These are phyloP conservation scores for Microdochium paspali DNA, from an alignment of 2,329 filamentous ascomycete species.

Conservation along the genomic window DNA sequence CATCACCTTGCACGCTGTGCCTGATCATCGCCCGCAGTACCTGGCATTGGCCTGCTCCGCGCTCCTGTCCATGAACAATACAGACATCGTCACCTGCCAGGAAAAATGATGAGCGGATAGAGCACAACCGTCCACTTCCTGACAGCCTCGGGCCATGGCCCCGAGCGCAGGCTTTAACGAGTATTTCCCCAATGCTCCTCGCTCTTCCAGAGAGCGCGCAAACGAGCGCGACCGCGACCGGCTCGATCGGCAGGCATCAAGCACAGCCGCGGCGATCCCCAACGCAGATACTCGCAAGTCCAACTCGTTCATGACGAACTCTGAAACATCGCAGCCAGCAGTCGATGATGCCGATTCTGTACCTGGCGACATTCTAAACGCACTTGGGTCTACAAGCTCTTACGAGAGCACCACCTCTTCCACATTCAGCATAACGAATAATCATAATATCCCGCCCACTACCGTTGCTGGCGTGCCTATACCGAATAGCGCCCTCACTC, in stretches of 20 bases:
- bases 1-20: background rate
- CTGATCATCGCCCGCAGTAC: background rate
- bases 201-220: slow-evolving; percentile 48
- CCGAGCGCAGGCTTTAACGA: slow-evolving; percentile 78
- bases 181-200: slow-evolving; percentile 75
- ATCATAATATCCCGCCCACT: slow-evolving; percentile 29
- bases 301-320: slow-evolving; percentile 17
- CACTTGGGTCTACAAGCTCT: slow-evolving; percentile 64
- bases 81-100: slow-evolving; percentile 19
- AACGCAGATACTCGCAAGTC: slow-evolving; percentile 20
- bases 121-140: slow-evolving; percentile 38
- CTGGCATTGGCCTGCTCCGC: background rate
- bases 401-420: slow-evolving; percentile 63
- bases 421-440: slow-evolving; percentile 49
- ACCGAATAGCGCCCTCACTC: slow-evolving; percentile 37
- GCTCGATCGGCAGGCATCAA: slow-evolving; percentile 24
- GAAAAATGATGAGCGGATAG: slow-evolving; percentile 48
- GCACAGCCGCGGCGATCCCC: slow-evolving; percentile 18
- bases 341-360: slow-evolving; percentile 49
- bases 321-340: slow-evolving; percentile 25
- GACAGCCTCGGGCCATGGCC: slow-evolving; percentile 46
- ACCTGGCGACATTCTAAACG: slow-evolving; percentile 59
- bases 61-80: slow-evolving; percentile 23
- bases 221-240: slow-evolving; percentile 54
- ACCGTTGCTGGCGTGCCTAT: slow-evolving; percentile 27